Evolutionary conservation across 257 asterid species (phyloP), one percentile per base, ranked within the genome.

Genomic region (Primulina eburnea): DNA sequence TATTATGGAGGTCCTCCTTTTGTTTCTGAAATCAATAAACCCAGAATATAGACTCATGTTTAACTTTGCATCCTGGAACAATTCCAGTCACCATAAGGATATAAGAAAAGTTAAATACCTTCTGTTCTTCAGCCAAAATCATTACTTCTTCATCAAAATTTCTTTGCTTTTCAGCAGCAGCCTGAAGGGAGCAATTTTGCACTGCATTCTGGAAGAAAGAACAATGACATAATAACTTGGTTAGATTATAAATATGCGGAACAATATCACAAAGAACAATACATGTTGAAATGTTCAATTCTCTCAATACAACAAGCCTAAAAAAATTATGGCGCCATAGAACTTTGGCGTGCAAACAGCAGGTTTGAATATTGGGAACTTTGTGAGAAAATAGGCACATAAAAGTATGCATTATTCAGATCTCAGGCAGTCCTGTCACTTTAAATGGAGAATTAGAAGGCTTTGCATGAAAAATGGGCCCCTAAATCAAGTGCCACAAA

Each of bases 91-190:
- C 64, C 73, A 38, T n/a, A 59, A 75, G 52, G 67, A 72, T 50
- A 53, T n/a, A 56, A 60, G 47, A 68, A 76, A 26, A 29, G 72
- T 40, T 32, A 62, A 60, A 68, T 83, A 92, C 98, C 94, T 83
- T 89, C 70, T 93, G 97, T 60, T 83, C 88, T 84, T 90, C 96
- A 58, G 92, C 94, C 87, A 93, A 71, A 77, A 77, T 86, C 89
- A 86, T 71, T 76, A 90, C 79, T 50, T 80, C 84, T 71, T 81
- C 87, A 67, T 86, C 94, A 17, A 80, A 89, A 73, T 81, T 87
- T 52, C 82, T 83, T 75, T 86, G 96, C 80, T 83, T 92, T 77
- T 82, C 85, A 20, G 88, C 69, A 26, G 89, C 97, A 73, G 87
- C 89, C 62, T 79, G 85, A 80, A 89, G 78, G 37, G 80, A 80